Percentiles rank a stretch among this genome's conserved stretches.
Evolutionary conservation across 805 yeast genomes (phyloP).

Genomic region (Ascoidea rubescens): DNA sequence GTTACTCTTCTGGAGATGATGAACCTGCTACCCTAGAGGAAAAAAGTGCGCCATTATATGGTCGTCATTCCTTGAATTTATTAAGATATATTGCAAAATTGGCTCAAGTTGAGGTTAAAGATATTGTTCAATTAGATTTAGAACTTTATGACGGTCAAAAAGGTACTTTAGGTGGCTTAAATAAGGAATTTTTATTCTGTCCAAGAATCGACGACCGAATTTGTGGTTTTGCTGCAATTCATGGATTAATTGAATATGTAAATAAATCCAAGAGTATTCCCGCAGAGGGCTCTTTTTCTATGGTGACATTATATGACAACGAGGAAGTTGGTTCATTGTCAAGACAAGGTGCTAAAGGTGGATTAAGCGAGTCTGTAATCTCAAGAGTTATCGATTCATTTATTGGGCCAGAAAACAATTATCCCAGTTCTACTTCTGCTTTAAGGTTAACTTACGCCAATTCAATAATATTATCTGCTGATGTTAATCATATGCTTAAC

Average conservation of each 20-base stretch:
- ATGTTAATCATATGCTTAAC: constrained; percentile 69
- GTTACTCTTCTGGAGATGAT: constrained; percentile 25
- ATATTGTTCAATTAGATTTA: constrained; percentile 58
- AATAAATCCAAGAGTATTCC: constrained; percentile 13
- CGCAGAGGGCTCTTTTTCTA: constrained; percentile 26
- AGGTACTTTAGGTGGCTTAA: constrained; percentile 66
- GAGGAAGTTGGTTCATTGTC: constrained; percentile 78
- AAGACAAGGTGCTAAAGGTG: constrained; percentile 76
- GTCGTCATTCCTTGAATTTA: constrained; percentile 52
- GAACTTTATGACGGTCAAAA: constrained; percentile 74
- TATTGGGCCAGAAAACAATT: no score
- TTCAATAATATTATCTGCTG: constrained; percentile 70
- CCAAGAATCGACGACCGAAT: constrained; percentile 81
- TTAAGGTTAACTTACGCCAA: constrained; percentile 45
- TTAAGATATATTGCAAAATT: constrained; percentile 55
- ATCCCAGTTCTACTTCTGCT: constrained; percentile 15
- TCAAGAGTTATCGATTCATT: constrained; percentile 29
- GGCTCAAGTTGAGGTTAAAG: constrained; percentile 32
- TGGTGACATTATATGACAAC: constrained; percentile 59
- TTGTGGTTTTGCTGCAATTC: constrained; percentile 62
- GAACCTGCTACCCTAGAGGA: constrained; percentile 44
- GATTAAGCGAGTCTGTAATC: constrained; percentile 50
- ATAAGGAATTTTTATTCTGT: constrained; percentile 61
- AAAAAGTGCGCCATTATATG: constrained; percentile 47
- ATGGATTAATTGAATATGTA: constrained; percentile 38